These are phyloP conservation scores for Schwanniomyces occidentalis DNA, from an alignment of 805 yeast genomes.

Conservation along the genomic window DNA sequence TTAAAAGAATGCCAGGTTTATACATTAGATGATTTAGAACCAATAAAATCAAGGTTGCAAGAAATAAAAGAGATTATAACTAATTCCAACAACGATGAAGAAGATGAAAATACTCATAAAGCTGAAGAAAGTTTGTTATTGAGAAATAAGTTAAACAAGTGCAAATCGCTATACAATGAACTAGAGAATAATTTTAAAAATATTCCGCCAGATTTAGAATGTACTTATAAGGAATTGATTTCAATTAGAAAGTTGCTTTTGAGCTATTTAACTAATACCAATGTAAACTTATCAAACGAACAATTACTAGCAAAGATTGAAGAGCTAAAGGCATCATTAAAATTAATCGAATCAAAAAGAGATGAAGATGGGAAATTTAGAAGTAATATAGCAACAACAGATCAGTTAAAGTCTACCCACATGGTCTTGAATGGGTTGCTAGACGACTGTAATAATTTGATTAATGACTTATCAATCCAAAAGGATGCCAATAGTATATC, in stretches of 20 bases:
- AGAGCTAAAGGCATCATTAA: constrained; percentile 24
- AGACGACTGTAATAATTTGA: constrained; percentile 78
- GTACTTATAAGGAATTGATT: constrained; percentile 59
- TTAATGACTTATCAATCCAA: constrained; percentile 63
- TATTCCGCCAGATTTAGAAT: constrained; percentile 39
- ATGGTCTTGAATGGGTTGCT: constrained; percentile 68
- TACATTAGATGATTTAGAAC: constrained; percentile 79
- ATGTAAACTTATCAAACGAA: constrained; percentile 6
- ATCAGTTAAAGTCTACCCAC: constrained; percentile 28
- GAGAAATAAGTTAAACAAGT: constrained; percentile 63
- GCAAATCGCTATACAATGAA: constrained; percentile 55
- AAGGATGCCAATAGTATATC: constrained; percentile 25
- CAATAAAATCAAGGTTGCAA: constrained; percentile 69
- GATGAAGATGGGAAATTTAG: constrained; percentile 58
- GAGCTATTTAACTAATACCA: constrained; percentile 25
- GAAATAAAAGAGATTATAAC: constrained; percentile 69
- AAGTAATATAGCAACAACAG: constrained; percentile 18
- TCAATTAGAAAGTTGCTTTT: constrained; percentile 62
- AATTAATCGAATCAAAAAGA: constrained; percentile 37
- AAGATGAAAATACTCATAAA: constrained; percentile 29
- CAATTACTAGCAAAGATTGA: constrained; percentile 14
- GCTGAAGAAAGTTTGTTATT: constrained; percentile 63
- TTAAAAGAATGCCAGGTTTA: constrained; percentile 77
- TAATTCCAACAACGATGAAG: constrained; percentile 25
- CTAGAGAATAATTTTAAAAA: constrained; percentile 54